phyloP scores from a whole-genome alignment of 2,329 filamentous ascomycete genomes.

The Nemania sp. region DNA sequence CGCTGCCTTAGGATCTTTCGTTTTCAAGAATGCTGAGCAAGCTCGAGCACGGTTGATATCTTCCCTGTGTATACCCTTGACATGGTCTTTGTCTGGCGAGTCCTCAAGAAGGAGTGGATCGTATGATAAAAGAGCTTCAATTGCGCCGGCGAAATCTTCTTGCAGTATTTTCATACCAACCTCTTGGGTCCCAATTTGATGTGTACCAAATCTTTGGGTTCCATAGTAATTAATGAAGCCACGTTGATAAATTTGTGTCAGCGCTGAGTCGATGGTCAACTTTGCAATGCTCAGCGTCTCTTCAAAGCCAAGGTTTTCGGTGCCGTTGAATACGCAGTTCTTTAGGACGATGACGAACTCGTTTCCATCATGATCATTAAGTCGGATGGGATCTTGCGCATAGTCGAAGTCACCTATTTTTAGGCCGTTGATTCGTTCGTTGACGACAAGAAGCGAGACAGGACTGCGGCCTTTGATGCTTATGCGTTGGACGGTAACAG shows the following conservation, averaged over 20 bases:
- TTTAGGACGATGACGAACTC: conserved; percentile 92
- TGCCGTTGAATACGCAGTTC: conserved; percentile 69
- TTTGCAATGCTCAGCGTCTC: conserved; percentile 50
- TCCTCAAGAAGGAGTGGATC: conserved; percentile 63
- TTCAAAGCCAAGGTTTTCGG: conserved; percentile 52
- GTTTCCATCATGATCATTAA: conserved; percentile 86
- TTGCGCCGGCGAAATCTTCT: conserved; percentile 78
- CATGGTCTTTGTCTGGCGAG: conserved; percentile 44
- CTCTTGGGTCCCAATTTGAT: conserved; percentile 81
- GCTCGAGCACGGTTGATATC: conserved; percentile 79
- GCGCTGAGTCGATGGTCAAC: conserved; percentile 59
- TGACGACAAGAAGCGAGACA: conserved; percentile 67
- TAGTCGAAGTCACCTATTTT: conserved; percentile 83
- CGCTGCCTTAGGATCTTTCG: conserved; percentile 62
- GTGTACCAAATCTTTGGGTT: conserved; percentile 94
- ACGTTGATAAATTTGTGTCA: conserved; percentile 69
- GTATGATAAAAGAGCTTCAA: conserved; percentile 77
- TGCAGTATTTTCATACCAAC: conserved; percentile 84
- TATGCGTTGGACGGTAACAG: conserved; percentile 82
- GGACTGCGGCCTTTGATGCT: conserved; percentile 61
- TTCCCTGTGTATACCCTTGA: conserved; percentile 63
- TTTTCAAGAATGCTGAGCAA: conserved; percentile 73
- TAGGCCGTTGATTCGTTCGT: conserved; percentile 63
- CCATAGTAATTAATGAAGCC: conserved; percentile 99
- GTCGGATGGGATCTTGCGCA: conserved; percentile 69